Conservation (phyloP, 2,329 filamentous ascomycete species). For the Dactylellina drechsleri region DNA sequence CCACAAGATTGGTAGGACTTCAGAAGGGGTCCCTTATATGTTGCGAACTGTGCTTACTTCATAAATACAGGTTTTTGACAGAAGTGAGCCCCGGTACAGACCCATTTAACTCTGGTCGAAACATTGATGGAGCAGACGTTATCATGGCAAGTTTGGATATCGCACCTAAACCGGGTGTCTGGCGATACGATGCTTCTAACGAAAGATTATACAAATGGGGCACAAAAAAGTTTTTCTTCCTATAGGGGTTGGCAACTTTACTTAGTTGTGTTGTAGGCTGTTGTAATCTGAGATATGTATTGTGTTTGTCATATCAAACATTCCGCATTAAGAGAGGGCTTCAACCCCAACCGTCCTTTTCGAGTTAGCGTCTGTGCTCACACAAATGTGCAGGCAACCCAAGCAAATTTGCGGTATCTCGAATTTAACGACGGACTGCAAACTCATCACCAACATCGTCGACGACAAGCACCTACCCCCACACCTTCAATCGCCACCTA, state of each 20-base stretch:
- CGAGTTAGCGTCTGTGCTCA: constrained; percentile 39
- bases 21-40: not conserved
- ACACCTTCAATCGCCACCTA: constrained; percentile 31
- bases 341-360: constrained; percentile 44
- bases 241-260: no score
- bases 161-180: constrained; percentile 32
- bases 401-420: constrained; percentile 52
- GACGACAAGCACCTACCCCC: constrained; percentile 38
- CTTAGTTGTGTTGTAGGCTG: not conserved
- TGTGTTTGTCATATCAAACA: constrained; percentile 31
- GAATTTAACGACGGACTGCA: constrained; percentile 29
- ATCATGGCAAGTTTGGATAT: constrained; percentile 20
- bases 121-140: constrained; percentile 21
- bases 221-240: constrained; percentile 44
- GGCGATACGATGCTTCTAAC: constrained; percentile 11
- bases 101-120: constrained; percentile 12
- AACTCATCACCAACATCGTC: constrained; percentile 51
- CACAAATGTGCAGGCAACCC: constrained; percentile 53
- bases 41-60: not conserved
- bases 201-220: constrained; percentile 27
- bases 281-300: constrained; percentile 5
- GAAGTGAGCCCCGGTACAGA: constrained; percentile 19
- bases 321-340: constrained; percentile 30
- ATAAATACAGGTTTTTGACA: constrained; percentile 33
- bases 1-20: constrained; percentile 33